Percentiles rank a stretch among this genome's conserved stretches.
These are phyloP conservation scores for Neopestalotiopsis sp. DNA, from an alignment of 2,329 filamentous ascomycete genomes.

Conservation along the genomic window DNA sequence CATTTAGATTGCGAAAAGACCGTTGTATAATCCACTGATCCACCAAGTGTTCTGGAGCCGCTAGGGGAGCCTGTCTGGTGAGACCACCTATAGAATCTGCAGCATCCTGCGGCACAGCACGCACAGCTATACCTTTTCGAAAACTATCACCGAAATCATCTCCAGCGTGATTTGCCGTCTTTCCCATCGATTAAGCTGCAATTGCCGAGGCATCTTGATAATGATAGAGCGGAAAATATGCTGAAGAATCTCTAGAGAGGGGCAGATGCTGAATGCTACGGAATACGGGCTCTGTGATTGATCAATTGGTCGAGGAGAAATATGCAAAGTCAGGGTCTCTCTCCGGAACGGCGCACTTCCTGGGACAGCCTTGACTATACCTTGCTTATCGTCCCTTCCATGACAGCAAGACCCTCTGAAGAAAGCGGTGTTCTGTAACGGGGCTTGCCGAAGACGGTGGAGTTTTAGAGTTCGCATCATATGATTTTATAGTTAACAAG, in stretches of 20 bases:
- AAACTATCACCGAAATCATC: not conserved
- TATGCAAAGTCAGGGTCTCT: not conserved
- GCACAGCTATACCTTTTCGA: not conserved
- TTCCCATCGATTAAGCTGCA: too few species aligned
- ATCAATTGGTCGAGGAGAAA: not conserved
- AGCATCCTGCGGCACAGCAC: not conserved
- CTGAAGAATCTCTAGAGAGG: not conserved
- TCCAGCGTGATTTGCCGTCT: too few species aligned
- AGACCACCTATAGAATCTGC: not conserved
- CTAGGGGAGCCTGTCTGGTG: not conserved
- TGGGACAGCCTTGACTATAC: not conserved
- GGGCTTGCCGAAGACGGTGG: not conserved
- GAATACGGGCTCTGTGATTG: not conserved
- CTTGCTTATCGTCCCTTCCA: not conserved
- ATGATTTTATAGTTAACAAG: not conserved
- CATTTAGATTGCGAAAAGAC: not conserved
- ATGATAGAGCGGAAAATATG: not conserved
- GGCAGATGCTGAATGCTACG: not conserved
- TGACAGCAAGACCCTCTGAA: not conserved
- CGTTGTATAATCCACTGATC: not conserved
- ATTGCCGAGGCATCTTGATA: not conserved
- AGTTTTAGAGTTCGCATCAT: not conserved
- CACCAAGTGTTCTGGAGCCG: not conserved
- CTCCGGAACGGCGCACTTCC: not conserved
- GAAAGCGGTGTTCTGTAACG: not conserved